These are phyloP conservation scores for Pseudophaeomoniella oleicola DNA, from an alignment of 2,329 filamentous ascomycete species.

Conservation along the genomic window DNA sequence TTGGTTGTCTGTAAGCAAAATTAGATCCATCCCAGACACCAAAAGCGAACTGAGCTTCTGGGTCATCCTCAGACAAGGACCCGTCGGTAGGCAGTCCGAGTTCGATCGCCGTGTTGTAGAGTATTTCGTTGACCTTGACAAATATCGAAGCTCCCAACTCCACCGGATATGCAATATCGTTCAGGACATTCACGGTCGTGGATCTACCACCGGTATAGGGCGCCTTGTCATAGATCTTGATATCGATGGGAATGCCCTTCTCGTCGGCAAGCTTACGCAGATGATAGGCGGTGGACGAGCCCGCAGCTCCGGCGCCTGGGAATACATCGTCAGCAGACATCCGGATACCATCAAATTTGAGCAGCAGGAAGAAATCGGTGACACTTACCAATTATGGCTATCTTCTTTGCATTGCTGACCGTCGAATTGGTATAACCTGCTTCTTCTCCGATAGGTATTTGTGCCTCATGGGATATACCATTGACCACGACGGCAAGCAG, in stretches of 20 bases:
- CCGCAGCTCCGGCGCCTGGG: constrained; percentile 78
- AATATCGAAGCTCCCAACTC: constrained; percentile 92
- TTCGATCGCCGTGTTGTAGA: constrained; percentile 55
- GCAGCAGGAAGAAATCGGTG: too few relatives aligned
- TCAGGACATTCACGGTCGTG: constrained; percentile 67
- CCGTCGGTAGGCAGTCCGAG: constrained; percentile 53
- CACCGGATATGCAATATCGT: constrained; percentile 51
- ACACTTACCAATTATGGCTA: background rate
- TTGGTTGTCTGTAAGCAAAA: constrained; percentile 55
- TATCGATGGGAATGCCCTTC: constrained; percentile 47
- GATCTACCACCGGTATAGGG: constrained; percentile 70
- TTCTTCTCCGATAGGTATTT: background rate
- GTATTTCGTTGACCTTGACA: constrained; percentile 67
- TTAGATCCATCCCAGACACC: constrained; percentile 72
- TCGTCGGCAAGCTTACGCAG: constrained; percentile 55
- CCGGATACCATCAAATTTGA: too few relatives aligned
- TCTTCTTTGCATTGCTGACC: background rate
- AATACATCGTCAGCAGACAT: too few relatives aligned
- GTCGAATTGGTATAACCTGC: background rate
- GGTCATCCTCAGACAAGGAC: constrained; percentile 31
- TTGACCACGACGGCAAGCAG: background rate
- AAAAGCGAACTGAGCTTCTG: constrained; percentile 35
- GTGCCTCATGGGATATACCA: background rate
- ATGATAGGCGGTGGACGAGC: constrained; percentile 75
- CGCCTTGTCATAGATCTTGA: constrained; percentile 77